Evolutionary conservation across 2,329 filamentous ascomycete species (phyloP), one percentile per base, ranked within the genome.

Genomic region (Sclerotinia nivalis): DNA sequence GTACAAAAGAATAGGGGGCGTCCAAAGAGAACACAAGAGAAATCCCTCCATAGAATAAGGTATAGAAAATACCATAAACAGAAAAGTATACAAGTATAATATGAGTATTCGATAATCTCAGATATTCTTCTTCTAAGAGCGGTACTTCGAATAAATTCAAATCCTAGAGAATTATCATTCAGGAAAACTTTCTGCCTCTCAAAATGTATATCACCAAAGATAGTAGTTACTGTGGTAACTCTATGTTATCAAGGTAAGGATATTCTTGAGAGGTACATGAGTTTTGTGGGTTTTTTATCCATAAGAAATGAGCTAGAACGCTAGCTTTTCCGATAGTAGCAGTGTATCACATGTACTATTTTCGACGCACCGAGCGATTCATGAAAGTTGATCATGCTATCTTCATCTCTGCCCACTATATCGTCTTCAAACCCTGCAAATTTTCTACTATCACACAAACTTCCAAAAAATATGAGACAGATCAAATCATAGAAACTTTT

Each of bases 141-240:
- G 13, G 37, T 43, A 59, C 7, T 43, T 59, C 1, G 13, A 59
- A 59, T 43, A 18, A 10, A 59, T 43, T 59, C 37, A 20, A 25
- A 43, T 59, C n/a, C 56, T 50, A 20, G 2, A 43, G n/a, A 13
- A 40, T 59, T 15, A 59, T 59, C 22, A 25, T 59, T 59, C 56
- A 58, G 25, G 34, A 58, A 58, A 40, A 40, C 55, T 25, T 40
- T 59, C 37, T 43, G 56, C 34, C 37, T 58, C 55, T 58, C 25
- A n/a, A 58, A 40, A 43, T 28, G 22, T 25, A 43, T 59, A 28
- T 45, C 56, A 45, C 45, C 37, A 60, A 25, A 59, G n/a, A 50
- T n/a, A 50, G n/a, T 43, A 4, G 15, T 43, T 18, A 13, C 10
- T 58, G 31, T 40, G 12, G 55, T 15, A 58, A 37, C n/a, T 54